Base-by-base conservation (phyloP, 129 eudicot species). In the Ambrosia trifida region DNA sequence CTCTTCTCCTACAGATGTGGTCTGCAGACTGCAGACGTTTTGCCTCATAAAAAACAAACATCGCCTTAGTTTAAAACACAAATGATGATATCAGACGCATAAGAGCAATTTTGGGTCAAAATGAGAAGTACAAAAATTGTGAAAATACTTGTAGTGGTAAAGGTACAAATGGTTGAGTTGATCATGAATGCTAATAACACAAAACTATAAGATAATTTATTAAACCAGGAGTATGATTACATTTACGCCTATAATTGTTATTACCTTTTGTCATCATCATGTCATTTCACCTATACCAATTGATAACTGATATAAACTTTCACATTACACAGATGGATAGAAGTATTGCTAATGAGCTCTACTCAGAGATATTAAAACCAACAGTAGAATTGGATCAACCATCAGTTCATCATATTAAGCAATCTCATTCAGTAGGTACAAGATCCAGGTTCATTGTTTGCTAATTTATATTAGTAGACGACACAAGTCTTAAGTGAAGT, bases 311-410 rank as follows among this genome's bases (percentile, higher is more conserved):
- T 7, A 19, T 72, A 16, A 14, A 31, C 8, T 59, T 3, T 38
- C 32, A 40, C 11, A 24, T 70, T 41, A 64, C 28, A 14, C 69
- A 82, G 82, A 82, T 82, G 86, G 70, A 75, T 3, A 50, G 51
- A 9, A 78, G 80, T 68, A 35, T 82, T n/a, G 73, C 78, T 44
- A 68, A 67, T 78, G 80, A 82, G 77, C 83, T 82, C 46, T 78
- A 82, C 71, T 73, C 86, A 7, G 80, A 78, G 11, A 74, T 78
- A 47, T 73, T 64, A 38, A 35, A 30, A 40, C 64, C 86, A 40
- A 70, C 45, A 38, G 40, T 18, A 17, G 84, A 79, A 58, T n/a
- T 61, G 43, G 66, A 51, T 63, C 67, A 80, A 45, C 35, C 36
- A 17, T 74, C 80, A 9, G 49, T 45, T 74, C 44, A 51, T 41